Evolutionary conservation across 495 filamentous ascomycete species (phyloP).

Genomic region (Xylaria bambusicola): DNA sequence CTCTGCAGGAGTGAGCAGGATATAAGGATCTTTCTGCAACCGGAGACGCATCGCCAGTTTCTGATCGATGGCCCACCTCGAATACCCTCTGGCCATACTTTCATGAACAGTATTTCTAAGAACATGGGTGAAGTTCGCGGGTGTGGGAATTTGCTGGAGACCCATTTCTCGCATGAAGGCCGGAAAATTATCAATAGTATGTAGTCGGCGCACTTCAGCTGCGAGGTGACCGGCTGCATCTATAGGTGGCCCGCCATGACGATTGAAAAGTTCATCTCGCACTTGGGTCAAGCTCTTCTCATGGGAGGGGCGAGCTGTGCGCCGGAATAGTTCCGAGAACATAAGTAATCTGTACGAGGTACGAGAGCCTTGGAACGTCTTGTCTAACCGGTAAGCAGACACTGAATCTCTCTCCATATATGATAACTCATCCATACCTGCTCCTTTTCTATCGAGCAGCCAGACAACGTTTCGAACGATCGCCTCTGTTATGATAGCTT

Average conservation of each 20-base stretch:
- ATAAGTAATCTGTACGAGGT: constrained; percentile 55
- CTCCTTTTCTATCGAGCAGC: constrained; percentile 48
- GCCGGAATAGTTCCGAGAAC: constrained; percentile 54
- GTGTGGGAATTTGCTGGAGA: constrained; percentile 28
- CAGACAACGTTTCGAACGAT: constrained; percentile 55
- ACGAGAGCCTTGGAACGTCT: constrained; percentile 48
- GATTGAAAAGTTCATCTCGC: constrained; percentile 47
- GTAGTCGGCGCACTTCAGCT: constrained; percentile 44
- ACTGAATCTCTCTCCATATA: constrained; percentile 45
- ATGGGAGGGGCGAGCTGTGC: constrained; percentile 41
- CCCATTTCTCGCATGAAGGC: constrained; percentile 48
- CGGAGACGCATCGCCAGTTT: neutral
- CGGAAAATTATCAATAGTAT: constrained; percentile 44
- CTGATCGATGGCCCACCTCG: constrained; percentile 18
- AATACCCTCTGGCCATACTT: constrained; percentile 48
- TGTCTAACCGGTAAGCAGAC: constrained; percentile 48
- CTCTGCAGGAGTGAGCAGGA: neutral
- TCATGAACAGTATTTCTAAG: constrained; percentile 39
- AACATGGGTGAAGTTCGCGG: constrained; percentile 36
- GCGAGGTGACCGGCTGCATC: constrained; percentile 44
- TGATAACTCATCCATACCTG: constrained; percentile 44
- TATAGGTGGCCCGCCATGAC: constrained; percentile 49
- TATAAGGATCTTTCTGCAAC: neutral
- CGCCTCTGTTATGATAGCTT: constrained; percentile 49
- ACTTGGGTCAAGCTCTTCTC: constrained; percentile 38